phyloP scores from a whole-genome alignment of 768 basidiomycete genomes.

The Boletales sp. region DNA sequence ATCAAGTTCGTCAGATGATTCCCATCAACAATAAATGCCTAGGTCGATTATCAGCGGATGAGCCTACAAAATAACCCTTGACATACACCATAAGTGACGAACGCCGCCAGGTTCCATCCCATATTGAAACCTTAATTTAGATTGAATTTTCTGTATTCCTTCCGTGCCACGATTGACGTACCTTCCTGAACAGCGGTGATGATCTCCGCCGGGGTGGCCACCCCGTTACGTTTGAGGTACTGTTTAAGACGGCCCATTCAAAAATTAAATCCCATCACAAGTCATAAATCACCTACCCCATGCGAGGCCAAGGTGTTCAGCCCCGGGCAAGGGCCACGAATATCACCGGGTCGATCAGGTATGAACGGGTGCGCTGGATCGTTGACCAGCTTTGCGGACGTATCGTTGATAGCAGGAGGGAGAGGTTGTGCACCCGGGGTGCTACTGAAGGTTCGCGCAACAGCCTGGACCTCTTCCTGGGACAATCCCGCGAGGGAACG shows the following conservation, averaged over 20 bases:
- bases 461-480: slow-evolving; percentile 2
- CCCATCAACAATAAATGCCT: slow-evolving; percentile 25
- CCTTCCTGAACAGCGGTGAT: slow-evolving; percentile 23
- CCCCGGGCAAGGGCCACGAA: slow-evolving; percentile 26
- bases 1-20: slow-evolving; percentile 29
- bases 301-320: slow-evolving; percentile 26
- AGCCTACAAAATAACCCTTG: not conserved
- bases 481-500: too few species aligned
- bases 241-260: not conserved
- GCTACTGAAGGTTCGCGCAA: slow-evolving; percentile 10
- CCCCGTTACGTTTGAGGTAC: slow-evolving; percentile 20
- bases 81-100: slow-evolving; percentile 20
- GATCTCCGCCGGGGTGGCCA: slow-evolving; percentile 21
- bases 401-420: slow-evolving; percentile 21
- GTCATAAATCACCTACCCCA: slow-evolving; percentile 13
- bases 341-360: slow-evolving; percentile 14
- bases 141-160: not conserved
- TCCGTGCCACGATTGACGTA: not conserved
- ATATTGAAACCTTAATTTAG: slow-evolving; percentile 20
- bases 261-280: not conserved
- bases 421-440: slow-evolving; percentile 22
- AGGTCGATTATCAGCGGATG: not conserved
- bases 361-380: slow-evolving; percentile 16
- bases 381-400: slow-evolving; percentile 21
- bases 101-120: slow-evolving; percentile 18